Evolutionary conservation across 148 eudicot genomes (phyloP).

Genomic region (Tetragonia tetragonoides): DNA sequence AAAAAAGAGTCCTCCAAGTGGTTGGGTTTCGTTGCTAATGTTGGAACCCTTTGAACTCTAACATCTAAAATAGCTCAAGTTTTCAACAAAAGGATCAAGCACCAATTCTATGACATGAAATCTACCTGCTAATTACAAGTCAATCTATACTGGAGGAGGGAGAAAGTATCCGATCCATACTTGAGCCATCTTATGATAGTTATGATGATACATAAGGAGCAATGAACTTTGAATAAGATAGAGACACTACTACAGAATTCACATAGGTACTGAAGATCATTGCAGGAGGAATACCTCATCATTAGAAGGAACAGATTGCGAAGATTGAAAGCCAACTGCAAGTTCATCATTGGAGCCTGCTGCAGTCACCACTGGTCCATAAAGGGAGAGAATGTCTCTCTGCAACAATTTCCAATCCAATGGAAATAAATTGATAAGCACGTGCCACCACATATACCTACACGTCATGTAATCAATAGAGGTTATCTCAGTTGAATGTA

Average conservation of each 20-base stretch:
- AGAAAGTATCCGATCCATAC: too few relatives aligned
- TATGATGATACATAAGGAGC: slow-evolving; percentile 3
- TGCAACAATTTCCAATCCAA: slow-evolving; percentile 27
- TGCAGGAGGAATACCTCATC: slow-evolving; percentile 62
- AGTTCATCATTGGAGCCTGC: slow-evolving; percentile 82
- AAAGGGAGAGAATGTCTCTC: slow-evolving; percentile 76
- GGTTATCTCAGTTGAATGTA: too few relatives aligned
- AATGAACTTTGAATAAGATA: neutral
- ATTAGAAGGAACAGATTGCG: slow-evolving; percentile 69
- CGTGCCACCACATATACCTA: neutral
- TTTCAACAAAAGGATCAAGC: too few relatives aligned
- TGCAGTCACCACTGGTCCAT: slow-evolving; percentile 92
- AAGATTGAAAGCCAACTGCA: slow-evolving; percentile 80
- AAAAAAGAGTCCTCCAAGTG: slow-evolving; percentile 53
- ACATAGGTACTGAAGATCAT: neutral
- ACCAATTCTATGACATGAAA: neutral
- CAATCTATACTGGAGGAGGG: neutral
- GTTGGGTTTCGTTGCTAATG: slow-evolving; percentile 55
- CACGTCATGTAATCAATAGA: too few relatives aligned
- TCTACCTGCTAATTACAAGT: neutral
- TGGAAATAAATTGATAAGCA: neutral
- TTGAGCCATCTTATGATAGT: neutral
- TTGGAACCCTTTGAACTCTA: slow-evolving; percentile 81
- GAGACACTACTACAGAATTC: neutral
- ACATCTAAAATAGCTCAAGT: slow-evolving; percentile 49